A percentile compares a stretch with the other conserved stretches of the same genome.
These are phyloP conservation scores for Setomelanomma holmii DNA, from an alignment of 2,329 filamentous ascomycete genomes.

Conservation along the genomic window DNA sequence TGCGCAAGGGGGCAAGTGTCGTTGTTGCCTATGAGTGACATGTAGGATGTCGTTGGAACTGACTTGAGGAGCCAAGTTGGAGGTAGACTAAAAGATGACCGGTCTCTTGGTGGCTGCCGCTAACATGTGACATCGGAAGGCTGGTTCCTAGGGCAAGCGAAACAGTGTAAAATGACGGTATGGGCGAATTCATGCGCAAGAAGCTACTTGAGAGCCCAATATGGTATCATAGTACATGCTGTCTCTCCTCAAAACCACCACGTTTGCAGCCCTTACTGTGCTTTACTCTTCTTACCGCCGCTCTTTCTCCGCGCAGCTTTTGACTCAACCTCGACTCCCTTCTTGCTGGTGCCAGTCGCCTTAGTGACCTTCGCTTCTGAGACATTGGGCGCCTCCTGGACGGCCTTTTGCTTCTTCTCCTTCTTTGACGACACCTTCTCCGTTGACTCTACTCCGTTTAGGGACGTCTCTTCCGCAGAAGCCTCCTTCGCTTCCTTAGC, in stretches of 20 bases:
- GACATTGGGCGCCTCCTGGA: constrained; percentile 2
- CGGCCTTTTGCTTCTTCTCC: constrained; percentile 2
- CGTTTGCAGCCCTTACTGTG: constrained; percentile 6
- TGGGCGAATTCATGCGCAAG: neutral
- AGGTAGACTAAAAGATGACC: neutral
- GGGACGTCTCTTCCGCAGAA: constrained; percentile 9
- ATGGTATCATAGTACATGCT: neutral
- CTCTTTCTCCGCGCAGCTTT: constrained; percentile 29
- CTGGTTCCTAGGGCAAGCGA: neutral
- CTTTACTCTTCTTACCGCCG: constrained; percentile 27
- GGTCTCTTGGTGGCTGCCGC: neutral
- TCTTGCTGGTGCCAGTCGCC: constrained; percentile 12
- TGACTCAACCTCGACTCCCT: constrained; percentile 20
- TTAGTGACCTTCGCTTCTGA: constrained; percentile 8
- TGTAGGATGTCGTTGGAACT: neutral
- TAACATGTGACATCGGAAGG: neutral
- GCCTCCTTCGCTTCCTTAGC: neutral
- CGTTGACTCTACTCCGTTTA: neutral
- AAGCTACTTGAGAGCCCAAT: neutral
- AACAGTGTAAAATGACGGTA: neutral
- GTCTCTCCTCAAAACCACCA: neutral
- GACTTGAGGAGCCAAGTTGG: neutral
- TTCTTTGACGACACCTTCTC: constrained; percentile 1
- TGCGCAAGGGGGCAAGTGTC: neutral
- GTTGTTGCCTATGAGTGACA: neutral